A percentile compares a stretch with the other conserved stretches of the same genome.
Evolutionary conservation across 495 filamentous ascomycete genomes (phyloP).

Genomic region (Aspergillus sclerotiicarbonarius): DNA sequence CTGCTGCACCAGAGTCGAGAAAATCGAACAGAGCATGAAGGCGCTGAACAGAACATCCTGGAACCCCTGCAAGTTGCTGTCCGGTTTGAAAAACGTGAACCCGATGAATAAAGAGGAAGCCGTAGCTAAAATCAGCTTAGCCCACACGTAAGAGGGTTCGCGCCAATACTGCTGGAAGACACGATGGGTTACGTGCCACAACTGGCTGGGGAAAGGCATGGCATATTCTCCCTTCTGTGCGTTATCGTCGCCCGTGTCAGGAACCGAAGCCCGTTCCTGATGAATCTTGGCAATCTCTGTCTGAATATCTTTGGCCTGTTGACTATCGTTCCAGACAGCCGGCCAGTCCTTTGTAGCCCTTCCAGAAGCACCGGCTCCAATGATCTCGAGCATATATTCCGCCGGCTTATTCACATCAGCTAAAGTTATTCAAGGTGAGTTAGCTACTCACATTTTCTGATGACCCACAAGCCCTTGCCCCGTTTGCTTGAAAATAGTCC

Average conservation of each 20-base stretch:
- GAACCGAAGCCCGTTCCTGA: constrained; percentile 34
- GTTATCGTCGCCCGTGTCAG: constrained; percentile 15
- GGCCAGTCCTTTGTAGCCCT: constrained; percentile 81
- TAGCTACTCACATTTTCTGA: constrained; percentile 69
- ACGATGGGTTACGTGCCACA: constrained; percentile 47
- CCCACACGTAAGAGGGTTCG: constrained; percentile 55
- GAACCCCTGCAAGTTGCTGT: constrained; percentile 69
- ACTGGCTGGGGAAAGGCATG: constrained; percentile 51
- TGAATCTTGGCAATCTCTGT: constrained; percentile 65
- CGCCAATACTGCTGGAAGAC: constrained; percentile 57
- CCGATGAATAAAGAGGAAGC: constrained; percentile 69
- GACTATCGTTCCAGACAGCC: constrained; percentile 67
- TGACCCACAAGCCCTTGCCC: constrained; percentile 64
- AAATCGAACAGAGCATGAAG: constrained; percentile 78
- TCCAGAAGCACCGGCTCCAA: constrained; percentile 53
- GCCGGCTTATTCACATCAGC: constrained; percentile 54
- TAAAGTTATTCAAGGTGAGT: no score
- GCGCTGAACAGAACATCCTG: constrained; percentile 83
- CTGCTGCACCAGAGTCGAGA: constrained; percentile 64
- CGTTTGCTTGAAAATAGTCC: constrained; percentile 75
- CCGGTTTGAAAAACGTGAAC: constrained; percentile 79
- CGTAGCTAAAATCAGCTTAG: constrained; percentile 53
- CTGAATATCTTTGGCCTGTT: constrained; percentile 63
- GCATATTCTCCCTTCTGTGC: constrained; percentile 43
- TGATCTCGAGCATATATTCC: constrained; percentile 90